phyloP scores from a whole-genome alignment of 352 stramenopile species.

The Plasmopara halstedii region DNA sequence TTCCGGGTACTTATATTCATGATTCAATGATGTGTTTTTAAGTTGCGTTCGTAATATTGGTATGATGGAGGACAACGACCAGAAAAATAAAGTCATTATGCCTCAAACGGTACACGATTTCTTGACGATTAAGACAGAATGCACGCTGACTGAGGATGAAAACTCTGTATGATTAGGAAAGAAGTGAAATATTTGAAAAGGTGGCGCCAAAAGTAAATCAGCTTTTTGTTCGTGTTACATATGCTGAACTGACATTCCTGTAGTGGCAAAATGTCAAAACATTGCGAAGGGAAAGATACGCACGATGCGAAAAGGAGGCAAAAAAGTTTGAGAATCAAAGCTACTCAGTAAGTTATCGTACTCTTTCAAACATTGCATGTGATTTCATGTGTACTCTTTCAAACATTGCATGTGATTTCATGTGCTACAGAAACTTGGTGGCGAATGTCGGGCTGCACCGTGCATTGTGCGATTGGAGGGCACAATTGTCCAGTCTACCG shows the following conservation, averaged over 20 bases:
- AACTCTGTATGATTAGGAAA: slow-evolving; percentile 14
- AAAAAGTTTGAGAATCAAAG: too few species aligned
- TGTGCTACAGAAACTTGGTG: slow-evolving; percentile 34
- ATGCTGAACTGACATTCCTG: background rate
- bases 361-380: background rate
- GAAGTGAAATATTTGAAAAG: slow-evolving; percentile 29
- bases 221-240: background rate
- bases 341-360: too few species aligned
- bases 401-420: background rate
- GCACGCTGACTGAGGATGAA: background rate
- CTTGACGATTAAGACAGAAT: background rate
- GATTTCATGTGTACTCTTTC: background rate
- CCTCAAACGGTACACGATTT: slow-evolving; percentile 22
- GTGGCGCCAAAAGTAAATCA: slow-evolving; percentile 8
- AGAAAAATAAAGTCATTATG: slow-evolving; percentile 21
- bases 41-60: background rate
- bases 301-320: slow-evolving; percentile 21
- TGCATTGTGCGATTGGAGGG: slow-evolving; percentile 56
- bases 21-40: background rate
- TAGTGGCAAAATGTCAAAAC: slow-evolving; percentile 44
- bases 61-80: slow-evolving; percentile 4
- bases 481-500: slow-evolving; percentile 47
- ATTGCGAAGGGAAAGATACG: slow-evolving; percentile 22
- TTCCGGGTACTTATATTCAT: slow-evolving; percentile 25
- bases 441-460: slow-evolving; percentile 39